These are phyloP conservation scores for Naumovozyma baii DNA, from an alignment of 805 yeast species.

Conservation along the genomic window DNA sequence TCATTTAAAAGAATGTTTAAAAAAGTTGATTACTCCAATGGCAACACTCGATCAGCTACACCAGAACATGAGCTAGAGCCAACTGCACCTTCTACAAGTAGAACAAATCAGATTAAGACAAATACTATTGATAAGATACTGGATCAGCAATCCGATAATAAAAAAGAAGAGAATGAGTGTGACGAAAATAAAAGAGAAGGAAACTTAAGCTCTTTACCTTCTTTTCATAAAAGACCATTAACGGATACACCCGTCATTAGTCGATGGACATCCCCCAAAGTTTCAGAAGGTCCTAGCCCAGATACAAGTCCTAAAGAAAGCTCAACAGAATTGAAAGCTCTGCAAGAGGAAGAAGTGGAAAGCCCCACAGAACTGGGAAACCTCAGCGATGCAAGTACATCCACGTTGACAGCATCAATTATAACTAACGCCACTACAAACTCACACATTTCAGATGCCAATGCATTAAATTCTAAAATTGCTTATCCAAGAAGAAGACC, in stretches of 20 bases:
- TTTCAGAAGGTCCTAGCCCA: constrained; percentile 27
- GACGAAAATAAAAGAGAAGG: constrained; percentile 1
- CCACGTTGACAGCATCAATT: background rate
- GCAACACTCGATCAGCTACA: background rate
- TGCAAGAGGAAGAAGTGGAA: background rate
- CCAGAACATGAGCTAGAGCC: constrained; percentile 1
- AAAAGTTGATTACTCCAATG: constrained; percentile 1
- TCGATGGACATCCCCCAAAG: constrained; percentile 44
- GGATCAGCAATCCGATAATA: no score
- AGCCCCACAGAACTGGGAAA: background rate
- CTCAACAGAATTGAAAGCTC: background rate
- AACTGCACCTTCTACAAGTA: background rate
- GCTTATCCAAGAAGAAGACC: constrained; percentile 44
- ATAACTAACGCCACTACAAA: background rate
- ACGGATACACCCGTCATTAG: constrained; percentile 68
- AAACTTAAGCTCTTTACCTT: constrained; percentile 31
- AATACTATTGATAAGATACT: background rate
- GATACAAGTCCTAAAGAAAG: constrained; percentile 12
- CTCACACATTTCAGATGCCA: background rate
- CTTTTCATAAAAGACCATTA: constrained; percentile 60
- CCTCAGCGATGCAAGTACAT: background rate
- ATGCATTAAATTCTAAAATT: constrained; percentile 19
- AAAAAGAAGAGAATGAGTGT: constrained; percentile 1
- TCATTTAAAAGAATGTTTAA: no score
- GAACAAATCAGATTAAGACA: background rate